Conservation (phyloP, 768 basidiomycete species). For the Serendipita sp. region DNA sequence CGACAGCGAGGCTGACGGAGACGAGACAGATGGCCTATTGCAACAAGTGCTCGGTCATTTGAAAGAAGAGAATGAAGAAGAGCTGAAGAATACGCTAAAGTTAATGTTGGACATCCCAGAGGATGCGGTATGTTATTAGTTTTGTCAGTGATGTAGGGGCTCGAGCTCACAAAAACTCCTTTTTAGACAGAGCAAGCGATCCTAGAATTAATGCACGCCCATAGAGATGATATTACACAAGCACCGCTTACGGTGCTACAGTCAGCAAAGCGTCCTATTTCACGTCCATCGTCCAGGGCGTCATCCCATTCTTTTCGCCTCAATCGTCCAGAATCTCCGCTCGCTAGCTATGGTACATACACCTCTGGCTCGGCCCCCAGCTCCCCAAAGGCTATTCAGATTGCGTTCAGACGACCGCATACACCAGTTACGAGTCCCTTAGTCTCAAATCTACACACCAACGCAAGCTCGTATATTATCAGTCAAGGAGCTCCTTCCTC, state of each 20-base stretch:
- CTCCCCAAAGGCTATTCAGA: conserved; percentile 61
- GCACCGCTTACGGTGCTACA: conserved; percentile 74
- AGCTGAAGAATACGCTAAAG: conserved; percentile 61
- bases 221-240: conserved; percentile 69
- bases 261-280: conserved; percentile 61
- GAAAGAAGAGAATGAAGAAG: conserved; percentile 73
- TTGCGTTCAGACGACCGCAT: conserved; percentile 65
- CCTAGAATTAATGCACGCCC: conserved; percentile 90
- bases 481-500: conserved; percentile 21
- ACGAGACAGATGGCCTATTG: not conserved
- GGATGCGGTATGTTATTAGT: conserved; percentile 23
- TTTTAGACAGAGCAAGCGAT: conserved; percentile 70
- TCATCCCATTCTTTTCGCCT: conserved; percentile 53
- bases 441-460: conserved; percentile 32
- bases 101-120: conserved; percentile 40
- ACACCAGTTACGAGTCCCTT: conserved; percentile 67
- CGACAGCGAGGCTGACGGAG: not conserved
- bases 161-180: not conserved
- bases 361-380: conserved; percentile 33
- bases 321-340: conserved; percentile 40
- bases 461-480: conserved; percentile 40
- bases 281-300: conserved; percentile 66
- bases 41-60: conserved; percentile 53
- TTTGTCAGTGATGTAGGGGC: not conserved
- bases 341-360: not conserved